Evolutionary conservation across 192 early-diverging fungal species (phyloP).

Genomic region (Gigaspora rosea): DNA sequence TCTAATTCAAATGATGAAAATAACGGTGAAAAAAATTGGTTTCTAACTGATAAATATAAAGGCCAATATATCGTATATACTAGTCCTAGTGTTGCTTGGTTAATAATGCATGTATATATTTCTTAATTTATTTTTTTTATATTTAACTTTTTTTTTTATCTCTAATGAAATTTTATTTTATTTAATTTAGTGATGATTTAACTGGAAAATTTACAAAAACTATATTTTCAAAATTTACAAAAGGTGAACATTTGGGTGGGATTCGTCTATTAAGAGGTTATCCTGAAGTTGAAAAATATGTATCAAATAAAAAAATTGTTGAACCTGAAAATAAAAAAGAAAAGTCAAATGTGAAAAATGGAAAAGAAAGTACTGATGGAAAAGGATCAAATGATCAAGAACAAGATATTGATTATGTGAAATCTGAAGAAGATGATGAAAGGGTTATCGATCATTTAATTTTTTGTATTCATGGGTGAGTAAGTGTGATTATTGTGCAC

Average conservation of each 20-base stretch:
- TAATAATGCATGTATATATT: slow-evolving; percentile 43
- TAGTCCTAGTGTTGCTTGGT: slow-evolving; percentile 58
- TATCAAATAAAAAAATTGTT: slow-evolving; percentile 42
- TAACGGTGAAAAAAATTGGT: slow-evolving; percentile 66
- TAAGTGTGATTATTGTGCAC: neutral
- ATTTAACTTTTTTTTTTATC: neutral
- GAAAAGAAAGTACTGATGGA: slow-evolving; percentile 27
- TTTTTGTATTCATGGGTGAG: slow-evolving; percentile 76
- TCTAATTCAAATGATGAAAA: slow-evolving; percentile 20
- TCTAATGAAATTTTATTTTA: neutral
- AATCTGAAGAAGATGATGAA: slow-evolving; percentile 45
- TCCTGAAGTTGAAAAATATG: slow-evolving; percentile 68
- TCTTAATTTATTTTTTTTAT: neutral
- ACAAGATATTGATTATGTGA: slow-evolving; percentile 20
- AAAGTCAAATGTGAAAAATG: neutral
- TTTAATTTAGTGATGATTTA: slow-evolving; percentile 53
- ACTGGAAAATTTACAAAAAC: slow-evolving; percentile 63
- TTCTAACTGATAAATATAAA: slow-evolving; percentile 74
- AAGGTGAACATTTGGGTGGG: slow-evolving; percentile 61
- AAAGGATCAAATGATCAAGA: slow-evolving; percentile 25
- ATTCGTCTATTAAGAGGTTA: slow-evolving; percentile 77
- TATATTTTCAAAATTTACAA: slow-evolving; percentile 64
- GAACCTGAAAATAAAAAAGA: slow-evolving; percentile 38
- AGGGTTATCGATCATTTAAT: slow-evolving; percentile 80
- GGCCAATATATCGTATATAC: slow-evolving; percentile 74